A percentile compares a stretch with the other conserved stretches of the same genome.
These are phyloP conservation scores for Phlegmacium glaucopus DNA, from an alignment of 768 basidiomycete genomes.

Conservation along the genomic window DNA sequence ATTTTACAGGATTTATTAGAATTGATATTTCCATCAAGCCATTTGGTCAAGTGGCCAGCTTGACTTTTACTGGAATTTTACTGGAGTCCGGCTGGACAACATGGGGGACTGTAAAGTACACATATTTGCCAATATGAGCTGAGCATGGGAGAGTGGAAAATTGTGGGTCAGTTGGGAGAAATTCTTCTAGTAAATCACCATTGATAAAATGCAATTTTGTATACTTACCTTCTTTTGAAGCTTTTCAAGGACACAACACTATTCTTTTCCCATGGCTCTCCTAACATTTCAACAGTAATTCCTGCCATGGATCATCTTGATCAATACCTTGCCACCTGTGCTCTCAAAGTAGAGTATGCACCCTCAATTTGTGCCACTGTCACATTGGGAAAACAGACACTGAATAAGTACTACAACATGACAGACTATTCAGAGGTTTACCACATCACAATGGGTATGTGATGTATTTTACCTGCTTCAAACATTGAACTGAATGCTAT, in stretches of 20 bases:
- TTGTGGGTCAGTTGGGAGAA: slow-evolving; percentile 20
- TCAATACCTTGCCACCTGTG: neutral
- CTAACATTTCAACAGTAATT: neutral
- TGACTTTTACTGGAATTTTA: no score
- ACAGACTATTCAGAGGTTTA: slow-evolving; percentile 11
- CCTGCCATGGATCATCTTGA: neutral
- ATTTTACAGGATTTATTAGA: no score
- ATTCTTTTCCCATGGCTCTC: neutral
- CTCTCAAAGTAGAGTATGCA: neutral
- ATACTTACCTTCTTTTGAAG: neutral
- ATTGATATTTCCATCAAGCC: no score
- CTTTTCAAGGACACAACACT: neutral
- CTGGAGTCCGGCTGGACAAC: no score
- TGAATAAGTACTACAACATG: slow-evolving; percentile 24
- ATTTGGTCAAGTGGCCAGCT: no score
- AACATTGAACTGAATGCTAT: neutral
- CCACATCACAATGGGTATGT: slow-evolving; percentile 21
- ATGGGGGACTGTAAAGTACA: no score
- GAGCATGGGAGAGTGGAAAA: slow-evolving; percentile 23
- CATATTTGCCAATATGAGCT: slow-evolving; percentile 19
- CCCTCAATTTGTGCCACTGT: neutral
- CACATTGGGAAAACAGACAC: slow-evolving; percentile 12
- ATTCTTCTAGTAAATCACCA: slow-evolving; percentile 2
- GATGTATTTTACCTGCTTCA: neutral
- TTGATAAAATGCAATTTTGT: neutral